phyloP scores from a whole-genome alignment of 78 protist genomes.

The Polysphondylium violaceum region DNA sequence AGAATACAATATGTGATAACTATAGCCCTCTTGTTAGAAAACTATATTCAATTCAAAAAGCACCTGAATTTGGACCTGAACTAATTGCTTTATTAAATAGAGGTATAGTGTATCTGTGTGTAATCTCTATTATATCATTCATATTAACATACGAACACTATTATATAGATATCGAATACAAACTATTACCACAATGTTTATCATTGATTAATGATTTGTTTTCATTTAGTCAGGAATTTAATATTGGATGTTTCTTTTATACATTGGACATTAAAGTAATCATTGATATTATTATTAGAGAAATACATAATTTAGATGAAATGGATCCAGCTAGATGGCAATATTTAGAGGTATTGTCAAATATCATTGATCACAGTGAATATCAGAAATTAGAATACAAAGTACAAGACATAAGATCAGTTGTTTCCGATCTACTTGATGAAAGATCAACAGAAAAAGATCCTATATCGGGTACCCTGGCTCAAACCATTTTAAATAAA shows the following conservation, averaged over 20 bases:
- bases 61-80: constrained; percentile 70
- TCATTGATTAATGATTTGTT: constrained; percentile 52
- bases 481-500: constrained; percentile 28
- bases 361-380: constrained; percentile 17
- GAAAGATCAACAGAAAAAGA: constrained; percentile 36
- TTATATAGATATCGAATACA: constrained; percentile 37
- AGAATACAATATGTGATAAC: constrained; percentile 6
- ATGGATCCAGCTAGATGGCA: constrained; percentile 75
- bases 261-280: constrained; percentile 51
- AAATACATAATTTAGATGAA: constrained; percentile 68
- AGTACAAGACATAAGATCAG: constrained; percentile 27
- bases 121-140: no score
- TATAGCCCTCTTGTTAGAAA: constrained; percentile 43
- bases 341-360: constrained; percentile 27
- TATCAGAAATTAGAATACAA: constrained; percentile 3
- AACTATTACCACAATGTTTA: constrained; percentile 43
- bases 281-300: constrained; percentile 50
- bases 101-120: background rate
- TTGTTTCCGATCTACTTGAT: background rate
- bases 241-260: constrained; percentile 54
- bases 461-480: constrained; percentile 23
- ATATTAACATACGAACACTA: background rate
- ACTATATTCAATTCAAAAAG: constrained; percentile 33
- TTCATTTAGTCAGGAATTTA: constrained; percentile 28
- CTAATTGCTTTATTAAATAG: constrained; percentile 67